Base-by-base conservation (phyloP, 2,329 filamentous ascomycete species). In the Trichoderma aggressivum region DNA sequence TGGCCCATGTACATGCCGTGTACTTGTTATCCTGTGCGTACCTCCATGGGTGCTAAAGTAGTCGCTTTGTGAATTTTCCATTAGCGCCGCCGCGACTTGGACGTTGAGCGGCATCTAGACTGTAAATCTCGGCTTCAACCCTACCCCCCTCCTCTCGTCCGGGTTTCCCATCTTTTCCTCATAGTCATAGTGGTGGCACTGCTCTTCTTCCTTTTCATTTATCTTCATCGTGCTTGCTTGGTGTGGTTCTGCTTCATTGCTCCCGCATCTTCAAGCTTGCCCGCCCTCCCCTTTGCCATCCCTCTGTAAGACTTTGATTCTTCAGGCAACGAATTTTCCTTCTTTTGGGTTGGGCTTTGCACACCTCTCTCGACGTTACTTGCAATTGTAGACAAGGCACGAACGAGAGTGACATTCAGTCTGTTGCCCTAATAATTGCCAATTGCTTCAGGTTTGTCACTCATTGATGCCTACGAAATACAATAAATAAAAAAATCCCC, bases 91-190 rank as follows among this genome's bases (percentile, higher is more conserved):
- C 68, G 53, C 68, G 47, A 70, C 59, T 58, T 70, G 34, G 64
- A 70, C 66, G 70, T 72, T 70, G 70, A 62, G 70, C 43, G 65
- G 53, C 65, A 72, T 72, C 70, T 70, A 59, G 70, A 72, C 65
- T 56, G 63, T 70, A 64, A 71, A 70, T 70, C 70, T 64, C 65
- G 60, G 64, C 67, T 72, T 70, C 69, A 67, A 39, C 56, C 71
- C 61, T 64, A 61, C 68, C 53, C 60, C 68, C 71, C 63, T 70
- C 72, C 68, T 55, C 72, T 62, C 43, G 61, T 60, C 39, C 30
- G 34, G 56, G 39, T 47, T 55, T 72, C 60, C 59, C 62, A 62
- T 70, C 72, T 72, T 70, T 67, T 68, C 70, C 71, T 73, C 58
- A 56, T 69, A 69, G 56, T 73, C 58, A 56, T 69, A 69, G 56